These are phyloP conservation scores for Xylariaceae sp. DNA, from an alignment of 2,329 filamentous ascomycete species.

Conservation along the genomic window DNA sequence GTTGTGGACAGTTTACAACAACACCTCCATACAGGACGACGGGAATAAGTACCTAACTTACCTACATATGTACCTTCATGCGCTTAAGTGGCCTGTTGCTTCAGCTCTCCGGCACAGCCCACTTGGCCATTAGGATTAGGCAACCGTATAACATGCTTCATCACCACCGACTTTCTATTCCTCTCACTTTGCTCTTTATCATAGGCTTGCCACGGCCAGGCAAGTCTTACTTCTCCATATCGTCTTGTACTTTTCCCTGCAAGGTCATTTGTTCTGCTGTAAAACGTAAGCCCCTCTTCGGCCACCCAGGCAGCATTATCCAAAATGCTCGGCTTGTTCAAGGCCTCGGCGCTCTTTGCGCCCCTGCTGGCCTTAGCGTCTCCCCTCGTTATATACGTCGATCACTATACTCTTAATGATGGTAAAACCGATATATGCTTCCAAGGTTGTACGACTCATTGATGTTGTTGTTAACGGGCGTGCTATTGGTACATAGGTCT, in stretches of 20 bases:
- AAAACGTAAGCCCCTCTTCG: conserved; percentile 5
- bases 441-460: conserved; percentile 7
- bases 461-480: background rate
- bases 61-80: too few relatives aligned
- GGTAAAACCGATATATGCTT: conserved; percentile 15
- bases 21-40: background rate
- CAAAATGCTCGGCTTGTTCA: conserved; percentile 32
- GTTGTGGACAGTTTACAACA: background rate
- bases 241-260: conserved; percentile 2
- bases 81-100: background rate
- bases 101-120: conserved; percentile 10
- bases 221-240: background rate
- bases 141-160: conserved; percentile 11
- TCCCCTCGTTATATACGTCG: conserved; percentile 23
- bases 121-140: conserved; percentile 13
- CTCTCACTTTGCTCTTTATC: conserved; percentile 6
- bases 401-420: conserved; percentile 16
- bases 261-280: too few relatives aligned
- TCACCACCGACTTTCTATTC: conserved; percentile 3
- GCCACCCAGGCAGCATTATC: conserved; percentile 1
- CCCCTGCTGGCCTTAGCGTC: conserved; percentile 29
- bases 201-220: conserved; percentile 13
- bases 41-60: background rate
- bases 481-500: background rate
- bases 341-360: conserved; percentile 33